phyloP scores from a whole-genome alignment of 306 rosid species.

The Fagus crenata region DNA sequence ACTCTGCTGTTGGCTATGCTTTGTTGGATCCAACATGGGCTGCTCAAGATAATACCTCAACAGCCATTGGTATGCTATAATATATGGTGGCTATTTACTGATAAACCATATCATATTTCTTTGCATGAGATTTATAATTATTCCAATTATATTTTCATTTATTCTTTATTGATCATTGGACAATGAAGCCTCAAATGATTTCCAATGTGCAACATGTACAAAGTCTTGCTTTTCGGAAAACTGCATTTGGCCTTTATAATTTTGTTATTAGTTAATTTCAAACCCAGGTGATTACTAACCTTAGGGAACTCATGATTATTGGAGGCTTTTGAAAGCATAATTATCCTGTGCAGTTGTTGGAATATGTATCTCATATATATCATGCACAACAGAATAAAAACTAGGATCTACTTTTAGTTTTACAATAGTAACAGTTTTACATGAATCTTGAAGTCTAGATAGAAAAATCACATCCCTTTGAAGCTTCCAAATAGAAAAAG shows the following conservation, averaged over 20 bases:
- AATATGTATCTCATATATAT: too few species aligned
- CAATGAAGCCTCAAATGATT: not conserved
- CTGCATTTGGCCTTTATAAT: not conserved
- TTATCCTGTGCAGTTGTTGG: not conserved
- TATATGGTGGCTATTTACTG: slow-evolving; percentile 10
- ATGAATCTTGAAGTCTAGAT: too few species aligned
- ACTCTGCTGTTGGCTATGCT: slow-evolving; percentile 96
- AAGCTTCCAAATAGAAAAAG: too few species aligned
- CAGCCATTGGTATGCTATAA: slow-evolving; percentile 73
- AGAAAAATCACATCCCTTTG: too few species aligned
- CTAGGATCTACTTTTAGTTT: too few species aligned
- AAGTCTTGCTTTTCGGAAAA: not conserved
- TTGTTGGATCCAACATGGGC: slow-evolving; percentile 99
- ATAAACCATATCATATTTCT: not conserved
- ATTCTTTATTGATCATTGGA: not conserved
- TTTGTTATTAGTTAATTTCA: not conserved
- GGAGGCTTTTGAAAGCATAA: not conserved
- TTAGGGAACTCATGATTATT: not conserved
- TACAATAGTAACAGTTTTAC: too few species aligned
- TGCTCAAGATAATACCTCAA: slow-evolving; percentile 97
- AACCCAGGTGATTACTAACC: not conserved
- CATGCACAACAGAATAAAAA: too few species aligned
- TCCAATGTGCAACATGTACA: not conserved
- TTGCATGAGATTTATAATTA: not conserved
- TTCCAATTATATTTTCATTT: not conserved